Base-by-base conservation (phyloP, 1,284 basidiomycete genomes). In the Trichosporon asahii region DNA sequence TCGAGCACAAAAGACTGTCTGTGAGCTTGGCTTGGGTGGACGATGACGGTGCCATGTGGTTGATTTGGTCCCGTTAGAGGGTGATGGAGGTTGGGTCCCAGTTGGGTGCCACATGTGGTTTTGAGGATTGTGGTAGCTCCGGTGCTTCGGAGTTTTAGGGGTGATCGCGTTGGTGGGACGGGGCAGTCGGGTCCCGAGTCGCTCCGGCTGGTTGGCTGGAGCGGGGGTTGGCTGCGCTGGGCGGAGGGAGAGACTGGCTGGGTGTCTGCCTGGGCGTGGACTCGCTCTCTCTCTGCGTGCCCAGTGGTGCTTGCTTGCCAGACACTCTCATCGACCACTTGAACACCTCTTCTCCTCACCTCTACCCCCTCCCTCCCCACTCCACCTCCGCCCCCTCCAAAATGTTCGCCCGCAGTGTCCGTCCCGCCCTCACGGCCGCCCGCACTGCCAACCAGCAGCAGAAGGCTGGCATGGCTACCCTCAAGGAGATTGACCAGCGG, bases 401-500 rank as follows among this genome's bases (percentile, higher is more conserved):
- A 73, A 83, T 82, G 81, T 79, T 84, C 76, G 68, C 90, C 82
- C 89, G 91, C 85, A 87, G 85, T 86, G 89, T 81, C 85, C 91
- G 82, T 85, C 88, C 82, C 66, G 80, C 81, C 87, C 89, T 85
- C 85, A 87, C 76, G 72, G 78, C 78, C 73, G 81, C 79, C 70
- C 79, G 79, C 68, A 86, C 86, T 67, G 81, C 85, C 69, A 87
- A 88, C 83, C 82, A 86, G 71, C 86, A 86, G 77, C 85, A 88
- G 83, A 87, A 88, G 88, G 77, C 89, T 76, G 94, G 94, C 84
- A 95, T 95, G 93, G 95, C 95, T 65, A 98, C 96, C 71, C 90
- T 99, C 76, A 91, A 95, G 81, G 96, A 99, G 86, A 92, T 98
- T 80, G 97, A 99, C 87, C 85, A 93, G 84, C 91, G 96, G 81